Percentiles rank a stretch among this genome's conserved stretches.
phyloP scores from a whole-genome alignment of 1,139 yeast species.

The Kazachstania sp. region DNA sequence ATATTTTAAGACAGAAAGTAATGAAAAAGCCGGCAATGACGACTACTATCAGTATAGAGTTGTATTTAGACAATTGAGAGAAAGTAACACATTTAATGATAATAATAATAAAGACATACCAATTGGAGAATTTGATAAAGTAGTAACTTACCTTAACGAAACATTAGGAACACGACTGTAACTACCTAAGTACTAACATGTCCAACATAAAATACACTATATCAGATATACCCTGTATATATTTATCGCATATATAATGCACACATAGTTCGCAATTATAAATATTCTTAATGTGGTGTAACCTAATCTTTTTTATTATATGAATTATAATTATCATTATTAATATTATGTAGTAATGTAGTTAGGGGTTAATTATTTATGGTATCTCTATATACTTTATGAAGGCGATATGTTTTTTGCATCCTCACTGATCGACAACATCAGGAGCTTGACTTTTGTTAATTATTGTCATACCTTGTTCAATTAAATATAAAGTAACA shows the following conservation, averaged over 20 bases:
- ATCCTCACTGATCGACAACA: not conserved
- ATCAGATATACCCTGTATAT: too few species aligned
- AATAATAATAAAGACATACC: conserved; percentile 5
- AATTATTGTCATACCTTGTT: conserved; percentile 4
- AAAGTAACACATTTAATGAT: not conserved
- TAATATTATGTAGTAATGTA: not conserved
- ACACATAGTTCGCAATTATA: too few species aligned
- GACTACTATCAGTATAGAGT: conserved; percentile 9
- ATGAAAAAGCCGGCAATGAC: not conserved
- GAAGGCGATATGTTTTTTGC: not conserved
- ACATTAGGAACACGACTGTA: conserved; percentile 20
- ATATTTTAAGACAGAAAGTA: conserved; percentile 14
- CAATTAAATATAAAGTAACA: conserved; percentile 4
- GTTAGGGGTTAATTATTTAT: not conserved
- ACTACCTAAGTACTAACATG: not conserved
- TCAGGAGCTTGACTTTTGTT: not conserved
- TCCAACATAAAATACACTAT: not conserved
- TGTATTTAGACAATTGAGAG: conserved; percentile 11
- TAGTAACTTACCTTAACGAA: conserved; percentile 22
- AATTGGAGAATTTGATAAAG: conserved; percentile 22
- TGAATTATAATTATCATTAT: too few species aligned
- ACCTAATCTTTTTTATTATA: too few species aligned
- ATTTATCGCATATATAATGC: too few species aligned
- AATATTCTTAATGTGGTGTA: too few species aligned
- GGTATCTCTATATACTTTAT: not conserved